A percentile compares a stretch with the other conserved stretches of the same genome.
These are phyloP conservation scores for Dendrobium catenatum DNA, from an alignment of 106 monocot species.

Conservation along the genomic window DNA sequence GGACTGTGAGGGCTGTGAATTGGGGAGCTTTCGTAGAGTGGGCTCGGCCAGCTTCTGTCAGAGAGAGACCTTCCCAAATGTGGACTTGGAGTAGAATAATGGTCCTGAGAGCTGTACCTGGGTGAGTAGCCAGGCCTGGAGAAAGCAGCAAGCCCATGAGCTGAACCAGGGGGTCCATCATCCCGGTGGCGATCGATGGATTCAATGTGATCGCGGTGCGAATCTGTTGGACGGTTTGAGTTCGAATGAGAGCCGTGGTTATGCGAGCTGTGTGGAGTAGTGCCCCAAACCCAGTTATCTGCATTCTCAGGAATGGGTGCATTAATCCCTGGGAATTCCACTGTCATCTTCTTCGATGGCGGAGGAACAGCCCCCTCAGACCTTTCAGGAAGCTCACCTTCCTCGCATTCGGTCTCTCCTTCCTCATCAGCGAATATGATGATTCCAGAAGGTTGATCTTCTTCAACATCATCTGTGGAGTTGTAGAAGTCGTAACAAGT, in stretches of 20 bases:
- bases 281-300: conserved; percentile 52
- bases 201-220: neutral
- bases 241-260: neutral
- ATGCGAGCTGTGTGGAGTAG: conserved; percentile 4
- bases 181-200: conserved; percentile 27
- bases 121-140: conserved; percentile 23
- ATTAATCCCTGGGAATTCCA: conserved; percentile 82
- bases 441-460: conserved; percentile 81
- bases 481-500: neutral
- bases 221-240: neutral
- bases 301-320: conserved; percentile 80
- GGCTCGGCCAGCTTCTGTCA: conserved; percentile 43
- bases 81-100: conserved; percentile 27
- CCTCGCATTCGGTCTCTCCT: conserved; percentile 47
- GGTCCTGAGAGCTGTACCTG: conserved; percentile 47
- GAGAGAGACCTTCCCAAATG: conserved; percentile 44
- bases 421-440: conserved; percentile 63
- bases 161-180: conserved; percentile 13
- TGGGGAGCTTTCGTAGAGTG: conserved; percentile 19
- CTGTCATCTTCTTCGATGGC: conserved; percentile 30
- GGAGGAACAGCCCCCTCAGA: conserved; percentile 26
- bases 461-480: conserved; percentile 40
- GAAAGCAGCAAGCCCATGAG: conserved; percentile 6
- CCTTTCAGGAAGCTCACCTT: conserved; percentile 72
- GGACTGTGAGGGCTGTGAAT: conserved; percentile 25